Evolutionary conservation across 2,329 filamentous ascomycete genomes (phyloP).

Genomic region (Bipolaris cookei): DNA sequence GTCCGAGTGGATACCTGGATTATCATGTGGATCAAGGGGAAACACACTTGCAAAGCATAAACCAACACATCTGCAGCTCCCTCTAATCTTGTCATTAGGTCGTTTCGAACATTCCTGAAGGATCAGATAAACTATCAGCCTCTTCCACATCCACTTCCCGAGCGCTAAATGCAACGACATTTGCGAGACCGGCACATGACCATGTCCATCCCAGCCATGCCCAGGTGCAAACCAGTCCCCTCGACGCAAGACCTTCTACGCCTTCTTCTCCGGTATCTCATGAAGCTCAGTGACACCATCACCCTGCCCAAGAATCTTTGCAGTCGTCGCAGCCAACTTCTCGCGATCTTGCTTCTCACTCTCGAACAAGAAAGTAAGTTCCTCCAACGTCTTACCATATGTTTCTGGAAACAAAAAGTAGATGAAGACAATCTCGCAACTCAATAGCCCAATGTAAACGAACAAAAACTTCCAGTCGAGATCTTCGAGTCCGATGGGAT

Average conservation of each 20-base stretch:
- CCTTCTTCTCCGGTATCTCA: constrained; percentile 37
- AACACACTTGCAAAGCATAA: constrained; percentile 1
- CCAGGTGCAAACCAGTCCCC: not conserved
- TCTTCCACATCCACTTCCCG: constrained; percentile 4
- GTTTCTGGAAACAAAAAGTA: constrained; percentile 47
- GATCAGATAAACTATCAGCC: not conserved
- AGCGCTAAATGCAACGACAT: constrained; percentile 13
- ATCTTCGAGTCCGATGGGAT: constrained; percentile 67
- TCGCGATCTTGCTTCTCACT: constrained; percentile 33
- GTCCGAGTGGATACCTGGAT: too few relatives aligned
- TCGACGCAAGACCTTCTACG: constrained; percentile 1
- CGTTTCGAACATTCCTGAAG: constrained; percentile 8
- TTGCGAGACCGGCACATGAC: not conserved
- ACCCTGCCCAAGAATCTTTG: constrained; percentile 30
- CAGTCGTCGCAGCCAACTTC: constrained; percentile 27
- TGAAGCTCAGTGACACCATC: constrained; percentile 30
- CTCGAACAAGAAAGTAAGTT: constrained; percentile 45
- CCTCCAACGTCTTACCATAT: constrained; percentile 43
- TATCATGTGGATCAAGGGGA: not conserved
- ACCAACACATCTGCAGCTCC: not conserved
- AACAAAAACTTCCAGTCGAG: constrained; percentile 68
- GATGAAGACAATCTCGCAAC: constrained; percentile 45
- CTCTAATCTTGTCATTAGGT: not conserved
- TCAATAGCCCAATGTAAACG: constrained; percentile 58
- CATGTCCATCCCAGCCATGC: not conserved